Base-by-base conservation (phyloP, 2,329 filamentous ascomycete genomes). In the Nigrospora sphaerica region DNA sequence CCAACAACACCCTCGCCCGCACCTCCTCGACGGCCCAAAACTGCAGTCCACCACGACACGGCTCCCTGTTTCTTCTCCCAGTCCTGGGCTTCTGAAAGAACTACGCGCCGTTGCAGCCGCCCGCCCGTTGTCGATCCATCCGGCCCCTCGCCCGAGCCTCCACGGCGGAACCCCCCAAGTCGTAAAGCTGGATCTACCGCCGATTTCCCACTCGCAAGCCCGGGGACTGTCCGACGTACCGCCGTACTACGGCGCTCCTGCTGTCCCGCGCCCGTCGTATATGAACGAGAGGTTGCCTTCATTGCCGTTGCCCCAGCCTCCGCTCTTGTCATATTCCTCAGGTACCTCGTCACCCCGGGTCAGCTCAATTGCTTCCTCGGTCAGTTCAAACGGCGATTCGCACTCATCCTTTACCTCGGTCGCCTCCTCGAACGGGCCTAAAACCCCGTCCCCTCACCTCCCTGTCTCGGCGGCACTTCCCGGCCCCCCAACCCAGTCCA, bases 101-200 rank as follows among this genome's bases (percentile, higher is more conserved):
- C 23, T 6, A 28, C 23, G 23, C 23, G 23, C 23, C 23, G 23
- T 28, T 28, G 23, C 23, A 28, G 4, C 7, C 7, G 23, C 23
- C 23, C 23, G 23, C 7, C 23, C 23, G 23, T 28, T 28, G 23
- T 28, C 23, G 23, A 28, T 28, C 23, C 7, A 28, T 10, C 23
- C 23, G 7, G 23, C 7, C 23, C 18, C 17, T 32, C 18, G 32
- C 19, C 38, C 47, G 53, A 51, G 49, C 50, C 45, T 52, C 48
- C 45, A 46, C 49, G 55, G 57, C 62, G 60, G 60, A 58, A 48
- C 51, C 54, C 51, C 57, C 64, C 73, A 81, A 72, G 85, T 82
- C 87, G 88, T 81, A 85, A 93, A 91, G 77, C 88, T 95, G 88
- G 88, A 91, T 87, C 83, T 91, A 69, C 86, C 88, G 73, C 87